Base-by-base conservation (phyloP, 192 early-diverging fungal species). In the Phlyctochytrium bullatum region DNA sequence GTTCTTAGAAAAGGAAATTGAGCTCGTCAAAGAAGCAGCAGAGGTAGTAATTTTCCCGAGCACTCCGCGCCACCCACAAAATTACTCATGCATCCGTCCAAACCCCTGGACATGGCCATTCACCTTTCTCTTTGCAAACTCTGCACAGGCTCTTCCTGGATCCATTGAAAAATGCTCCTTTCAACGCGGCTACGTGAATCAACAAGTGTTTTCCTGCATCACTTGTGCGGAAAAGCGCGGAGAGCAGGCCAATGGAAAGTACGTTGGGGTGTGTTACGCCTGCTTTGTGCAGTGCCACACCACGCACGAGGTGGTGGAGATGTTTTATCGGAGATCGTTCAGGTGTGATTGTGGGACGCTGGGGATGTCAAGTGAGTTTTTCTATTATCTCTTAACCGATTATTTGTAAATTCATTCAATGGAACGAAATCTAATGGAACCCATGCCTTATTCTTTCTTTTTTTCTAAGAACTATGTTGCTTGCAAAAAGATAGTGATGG, bases 321-420 rank as follows among this genome's bases (percentile, higher is more conserved):
- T 96, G 54, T 94, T 94, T 70, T 83, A 87, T 3, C 93, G 94
- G 60, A 78, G 94, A 1, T 66, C 78, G 61, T 97, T 97, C 36
- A 63, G 67, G 34, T 98, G 95, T 74, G 93, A 96, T 77, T 98
- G 95, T 59, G 95, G 93, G 3, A 88, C 0, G 24, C 50, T n/a
- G 3, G 74, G 81, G 73, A 78, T 68, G 63, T 67, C 17, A 59
- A 53, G 14, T 47, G 23, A 23, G 1, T 53, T 52, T 2, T 31
- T 60, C 24, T n/a, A 20, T 56, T 12, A 6, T 50, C 28, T 25
- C 36, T n/a, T n/a, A n/a, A n/a, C n/a, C n/a, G n/a, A n/a, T n/a
- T n/a, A n/a, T n/a, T n/a, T n/a, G n/a, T n/a, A n/a, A n/a, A n/a
- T n/a, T n/a, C n/a, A n/a, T n/a, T n/a, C n/a, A n/a, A n/a, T n/a